Base-by-base conservation (phyloP, 2,329 filamentous ascomycete genomes). In the Septoria petroselini region DNA sequence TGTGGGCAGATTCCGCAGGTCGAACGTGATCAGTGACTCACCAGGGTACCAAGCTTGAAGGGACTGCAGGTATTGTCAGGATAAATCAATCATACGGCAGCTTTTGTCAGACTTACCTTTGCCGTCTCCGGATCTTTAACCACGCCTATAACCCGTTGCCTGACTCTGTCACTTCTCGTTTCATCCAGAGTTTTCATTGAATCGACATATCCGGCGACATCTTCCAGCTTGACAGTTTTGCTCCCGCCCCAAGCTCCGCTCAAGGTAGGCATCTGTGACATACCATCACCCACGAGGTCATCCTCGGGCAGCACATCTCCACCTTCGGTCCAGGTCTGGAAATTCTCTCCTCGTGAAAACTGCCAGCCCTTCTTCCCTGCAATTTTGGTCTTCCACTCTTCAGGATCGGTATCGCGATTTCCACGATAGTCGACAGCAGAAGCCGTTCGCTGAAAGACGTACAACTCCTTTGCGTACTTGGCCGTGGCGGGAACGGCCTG, bases 181-280 rank as follows among this genome's bases (percentile, higher is more conserved):
- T 70, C 53, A 54, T 81, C 78, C 1, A 69, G 27, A 14, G 25
- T 64, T 2, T 73, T 70, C 0, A 82, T 76, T 1, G 97, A 73
- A 2, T 69, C 74, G 58, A 89, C 83, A 64, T 91, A 91, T 81
- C 85, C 88, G 27, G 74, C 71, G 1, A 85, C 86, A 64, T 96
- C 90, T 1, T 81, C 76, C 1, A 79, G 82, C 34, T 83, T 78
- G 64, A 83, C 83, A 52, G 93, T 90, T 14, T 93, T 85, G 62
- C 91, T 79, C 29, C 91, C 84, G 62, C 38, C 19, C 18, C 33
- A 21, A 30, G 29, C 41, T 19, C 34, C 34, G 21, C 34, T 38
- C 11, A 38, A 8, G 9, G 34, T 38, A 2, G 34, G 34, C 34
- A 38, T 38, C 5, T 38, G 18, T 7, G 34, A 38, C 34, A 38